Base-by-base conservation (phyloP, 352 stramenopile genomes). In the Phytophthora podocarpi region DNA sequence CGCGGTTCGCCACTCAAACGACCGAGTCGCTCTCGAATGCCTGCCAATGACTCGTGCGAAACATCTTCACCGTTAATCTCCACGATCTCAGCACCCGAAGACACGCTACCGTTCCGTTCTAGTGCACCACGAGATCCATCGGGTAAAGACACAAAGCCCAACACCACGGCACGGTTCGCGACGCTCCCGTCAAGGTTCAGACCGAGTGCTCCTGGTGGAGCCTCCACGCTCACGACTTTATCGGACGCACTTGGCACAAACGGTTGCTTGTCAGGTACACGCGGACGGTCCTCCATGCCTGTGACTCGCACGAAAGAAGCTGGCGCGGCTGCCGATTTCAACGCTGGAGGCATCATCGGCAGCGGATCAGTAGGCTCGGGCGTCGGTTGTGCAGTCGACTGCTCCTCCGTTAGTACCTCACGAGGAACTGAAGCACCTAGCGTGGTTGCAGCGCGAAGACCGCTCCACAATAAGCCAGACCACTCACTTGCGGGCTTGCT, bases 11-110 rank as follows among this genome's bases (percentile, higher is more conserved):
- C 54, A 31, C 64, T 73, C 21, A 72, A 48, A 8, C 67, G 70
- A 8, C 70, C 64, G 13, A 90, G 67, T n/a, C 58, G 67, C 5
- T 60, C 47, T 15, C 67, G 75, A 51, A 93, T 79, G 2, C 79
- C 72, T 18, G 72, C 60, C 1, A 89, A 66, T 15, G 73, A 48
- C 43, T 62, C 56, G 7, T 49, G 40, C 7, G 75, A 80, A 6
- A 93, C 78, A 60, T 93, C 80, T 30, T 78, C 40, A 24, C 71
- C 80, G 49, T 93, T 89, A 46, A 93, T 78, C 32, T 74, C 66
- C 20, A 90, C 64, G n/a, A 93, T 72, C 40, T 72, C 49, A 3
- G 80, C 66, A 31, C 84, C 80, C 1, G 59, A 63, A 15, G 47
- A 26, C 11, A 93, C 54, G 15, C 57, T 64, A 27, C 79, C 84